Conservation (phyloP, 768 basidiomycete genomes). For the Russula sp. region DNA sequence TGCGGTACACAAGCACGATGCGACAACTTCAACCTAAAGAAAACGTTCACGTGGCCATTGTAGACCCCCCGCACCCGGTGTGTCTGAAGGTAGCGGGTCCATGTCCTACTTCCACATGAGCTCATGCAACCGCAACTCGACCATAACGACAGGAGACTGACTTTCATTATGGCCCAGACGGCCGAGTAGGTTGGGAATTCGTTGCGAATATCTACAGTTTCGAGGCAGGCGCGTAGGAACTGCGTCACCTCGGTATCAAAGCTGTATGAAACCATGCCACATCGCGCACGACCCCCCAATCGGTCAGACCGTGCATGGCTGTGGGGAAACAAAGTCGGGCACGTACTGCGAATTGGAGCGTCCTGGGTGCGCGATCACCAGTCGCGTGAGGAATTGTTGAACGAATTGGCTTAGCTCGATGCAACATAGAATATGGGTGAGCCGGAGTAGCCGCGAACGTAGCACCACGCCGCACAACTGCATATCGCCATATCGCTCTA, state of each 20-base stretch:
- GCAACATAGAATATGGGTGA: slow-evolving; percentile 19
- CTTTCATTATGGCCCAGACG: slow-evolving; percentile 22
- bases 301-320: too few relatives aligned
- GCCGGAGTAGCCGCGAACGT: slow-evolving; percentile 15
- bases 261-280: background rate
- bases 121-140: background rate
- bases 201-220: slow-evolving; percentile 7
- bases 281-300: background rate
- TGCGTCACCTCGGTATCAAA: slow-evolving; percentile 21
- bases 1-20: background rate
- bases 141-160: slow-evolving; percentile 1
- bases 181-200: slow-evolving; percentile 7
- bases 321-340: too few relatives aligned
- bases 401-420: slow-evolving; percentile 17
- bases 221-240: slow-evolving; percentile 8
- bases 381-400: slow-evolving; percentile 19
- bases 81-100: slow-evolving; percentile 19
- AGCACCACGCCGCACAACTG: slow-evolving; percentile 16
- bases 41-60: slow-evolving; percentile 6
- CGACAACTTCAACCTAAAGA: background rate
- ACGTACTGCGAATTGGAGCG: slow-evolving; percentile 21
- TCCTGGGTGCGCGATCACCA: slow-evolving; percentile 16
- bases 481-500: background rate
- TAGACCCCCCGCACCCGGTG: slow-evolving; percentile 19
- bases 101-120: slow-evolving; percentile 13